A percentile compares a stretch with the other conserved stretches of the same genome.
phyloP scores from a whole-genome alignment of 352 stramenopile species.

The Plasmopara muralis region DNA sequence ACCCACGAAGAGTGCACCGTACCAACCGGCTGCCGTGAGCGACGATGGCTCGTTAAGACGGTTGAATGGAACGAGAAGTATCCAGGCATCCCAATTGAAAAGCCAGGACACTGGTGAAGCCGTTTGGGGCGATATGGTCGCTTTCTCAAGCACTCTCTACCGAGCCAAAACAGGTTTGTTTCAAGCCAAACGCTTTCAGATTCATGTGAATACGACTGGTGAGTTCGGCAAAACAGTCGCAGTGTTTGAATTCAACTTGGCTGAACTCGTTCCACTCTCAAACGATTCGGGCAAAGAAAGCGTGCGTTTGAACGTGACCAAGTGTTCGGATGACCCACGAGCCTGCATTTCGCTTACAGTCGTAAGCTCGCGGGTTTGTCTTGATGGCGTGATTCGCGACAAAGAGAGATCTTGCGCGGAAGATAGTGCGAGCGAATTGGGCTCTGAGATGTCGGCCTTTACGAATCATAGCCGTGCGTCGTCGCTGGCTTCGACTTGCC shows the following conservation, averaged over 20 bases:
- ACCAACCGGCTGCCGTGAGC: slow-evolving; percentile 26
- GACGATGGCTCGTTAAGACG: slow-evolving; percentile 24
- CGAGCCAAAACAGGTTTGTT: slow-evolving; percentile 68
- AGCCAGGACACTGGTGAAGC: slow-evolving; percentile 39
- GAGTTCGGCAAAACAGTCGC: slow-evolving; percentile 53
- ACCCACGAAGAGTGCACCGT: slow-evolving; percentile 45
- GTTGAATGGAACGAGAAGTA: slow-evolving; percentile 20
- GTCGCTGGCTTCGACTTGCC: slow-evolving; percentile 24
- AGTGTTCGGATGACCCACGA: slow-evolving; percentile 47
- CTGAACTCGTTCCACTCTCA: slow-evolving; percentile 53
- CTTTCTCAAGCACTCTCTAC: slow-evolving; percentile 70
- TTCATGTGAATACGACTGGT: slow-evolving; percentile 34
- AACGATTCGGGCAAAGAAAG: slow-evolving; percentile 62
- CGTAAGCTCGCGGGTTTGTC: slow-evolving; percentile 42
- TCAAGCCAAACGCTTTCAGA: slow-evolving; percentile 59
- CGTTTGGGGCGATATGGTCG: slow-evolving; percentile 67
- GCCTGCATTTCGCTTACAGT: slow-evolving; percentile 59
- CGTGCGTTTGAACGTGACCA: slow-evolving; percentile 43
- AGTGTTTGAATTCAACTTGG: slow-evolving; percentile 62
- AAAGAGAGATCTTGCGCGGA: slow-evolving; percentile 44
- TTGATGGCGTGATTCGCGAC: slow-evolving; percentile 11
- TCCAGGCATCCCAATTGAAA: slow-evolving; percentile 19
- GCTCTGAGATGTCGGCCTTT: slow-evolving; percentile 44
- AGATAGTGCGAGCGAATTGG: slow-evolving; percentile 44
- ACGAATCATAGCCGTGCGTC: slow-evolving; percentile 52